Conservation (phyloP, 257 asterid species). For the Ilex aquifolium region DNA sequence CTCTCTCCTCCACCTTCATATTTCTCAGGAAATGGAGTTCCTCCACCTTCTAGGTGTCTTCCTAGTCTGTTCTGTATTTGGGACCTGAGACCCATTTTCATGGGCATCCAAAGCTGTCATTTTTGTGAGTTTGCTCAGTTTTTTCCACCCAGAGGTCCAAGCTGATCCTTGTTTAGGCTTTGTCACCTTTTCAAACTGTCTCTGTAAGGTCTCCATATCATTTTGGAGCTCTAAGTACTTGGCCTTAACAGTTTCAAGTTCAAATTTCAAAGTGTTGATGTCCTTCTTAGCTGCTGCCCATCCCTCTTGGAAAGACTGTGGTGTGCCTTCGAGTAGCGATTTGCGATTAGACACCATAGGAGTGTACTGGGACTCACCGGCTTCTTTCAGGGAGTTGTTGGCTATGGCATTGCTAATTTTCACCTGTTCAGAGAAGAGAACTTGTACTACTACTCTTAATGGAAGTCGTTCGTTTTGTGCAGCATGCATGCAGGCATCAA, state of each 20-base stretch:
- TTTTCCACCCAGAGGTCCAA: slow-evolving; percentile 83
- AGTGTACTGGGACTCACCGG: slow-evolving; percentile 55
- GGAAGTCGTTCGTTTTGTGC: slow-evolving; percentile 97
- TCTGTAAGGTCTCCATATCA: slow-evolving; percentile 69
- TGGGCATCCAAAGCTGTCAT: slow-evolving; percentile 31
- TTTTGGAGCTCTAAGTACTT: slow-evolving; percentile 73
- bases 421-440: slow-evolving; percentile 91
- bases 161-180: slow-evolving; percentile 66
- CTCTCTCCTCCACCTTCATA: slow-evolving; percentile 3
- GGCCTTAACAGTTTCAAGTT: slow-evolving; percentile 66
- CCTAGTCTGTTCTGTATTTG: slow-evolving; percentile 35
- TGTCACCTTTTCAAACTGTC: slow-evolving; percentile 58
- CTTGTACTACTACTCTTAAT: slow-evolving; percentile 78
- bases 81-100: slow-evolving; percentile 28
- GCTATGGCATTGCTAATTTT: slow-evolving; percentile 85
- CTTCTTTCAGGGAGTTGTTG: slow-evolving; percentile 54
- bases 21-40: slow-evolving; percentile 72
- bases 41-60: slow-evolving; percentile 86
- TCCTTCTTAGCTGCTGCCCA: slow-evolving; percentile 95
- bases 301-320: slow-evolving; percentile 94
- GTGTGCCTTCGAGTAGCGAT: slow-evolving; percentile 83
- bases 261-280: slow-evolving; percentile 82
- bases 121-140: slow-evolving; percentile 62
- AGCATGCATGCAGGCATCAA: slow-evolving; percentile 96
- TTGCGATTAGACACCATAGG: slow-evolving; percentile 59